Evolutionary conservation across 2,329 filamentous ascomycete species (phyloP).

Genomic region (Fusarium sp.): DNA sequence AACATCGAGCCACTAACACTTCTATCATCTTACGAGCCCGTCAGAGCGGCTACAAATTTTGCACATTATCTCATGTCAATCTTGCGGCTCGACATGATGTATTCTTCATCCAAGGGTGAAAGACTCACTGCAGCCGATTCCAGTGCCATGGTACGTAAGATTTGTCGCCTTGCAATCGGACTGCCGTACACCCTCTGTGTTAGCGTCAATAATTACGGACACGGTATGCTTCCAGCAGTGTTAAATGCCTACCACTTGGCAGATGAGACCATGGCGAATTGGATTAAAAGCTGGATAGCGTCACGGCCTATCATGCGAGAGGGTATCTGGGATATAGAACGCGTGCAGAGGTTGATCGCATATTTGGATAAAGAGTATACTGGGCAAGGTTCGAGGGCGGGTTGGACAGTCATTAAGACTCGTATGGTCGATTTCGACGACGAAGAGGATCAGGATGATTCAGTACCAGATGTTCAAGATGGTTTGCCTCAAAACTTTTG

Average conservation of each 20-base stretch:
- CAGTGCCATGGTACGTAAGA: background rate
- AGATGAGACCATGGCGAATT: background rate
- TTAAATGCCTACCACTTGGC: conserved; percentile 36
- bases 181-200: conserved; percentile 17
- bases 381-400: conserved; percentile 5
- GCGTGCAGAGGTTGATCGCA: conserved; percentile 22
- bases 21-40: conserved; percentile 17
- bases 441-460: background rate
- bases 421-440: conserved; percentile 36
- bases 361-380: conserved; percentile 36
- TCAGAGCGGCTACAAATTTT: conserved; percentile 31
- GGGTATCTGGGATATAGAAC: conserved; percentile 37
- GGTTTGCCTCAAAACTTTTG: conserved; percentile 12
- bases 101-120: background rate
- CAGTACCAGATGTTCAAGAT: background rate
- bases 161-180: conserved; percentile 29
- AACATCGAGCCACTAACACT: conserved; percentile 8
- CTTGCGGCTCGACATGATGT: conserved; percentile 32
- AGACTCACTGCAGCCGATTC: conserved; percentile 1
- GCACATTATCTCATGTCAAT: conserved; percentile 30
- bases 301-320: conserved; percentile 20
- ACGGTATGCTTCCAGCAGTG: conserved; percentile 36
- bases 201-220: conserved; percentile 33
- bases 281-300: conserved; percentile 33
- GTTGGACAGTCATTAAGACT: conserved; percentile 30